Base-by-base conservation (phyloP, 129 eudicot species). In the Lactuca saligna region DNA sequence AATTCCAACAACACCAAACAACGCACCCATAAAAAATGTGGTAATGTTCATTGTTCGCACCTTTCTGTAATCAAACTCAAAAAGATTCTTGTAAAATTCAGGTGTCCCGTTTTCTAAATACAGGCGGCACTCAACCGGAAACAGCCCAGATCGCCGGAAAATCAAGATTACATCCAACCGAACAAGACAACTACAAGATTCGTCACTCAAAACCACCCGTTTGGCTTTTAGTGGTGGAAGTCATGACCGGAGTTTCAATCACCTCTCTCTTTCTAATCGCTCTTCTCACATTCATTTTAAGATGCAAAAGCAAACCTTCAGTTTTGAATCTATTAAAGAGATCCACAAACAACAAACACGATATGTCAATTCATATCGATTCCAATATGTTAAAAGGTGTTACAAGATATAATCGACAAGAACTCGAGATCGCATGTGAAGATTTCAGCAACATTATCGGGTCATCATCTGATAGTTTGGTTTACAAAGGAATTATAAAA, bases 361-460 rank as follows among this genome's bases (percentile, higher is more conserved):
- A 81, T 75, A 72, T 44, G 66, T 61, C 90, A 8, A 75, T 87
- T 66, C 80, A 70, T 78, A 42, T 80, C 57, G 99, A 94, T 83
- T 77, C 97, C 38, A 93, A 82, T 68, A 71, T 81, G 76, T 61
- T 94, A 71, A 87, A 85, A 64, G 93, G 85, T 70, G 95, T 94
- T 15, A 66, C 38, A 3, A 81, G 69, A 71, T 94, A 79, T 58
- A 87, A 67, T 79, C 82, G 96, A 51, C 87, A 87, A 76, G 99
- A 89, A 64, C 99, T 94, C 15, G 99, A 94, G 78, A 82, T 89
- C 44, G 97, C 99, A 0, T 94, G 99, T 72, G 99, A 94, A 85
- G 99, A 94, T 80, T 94, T 94, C 75, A 89, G 99, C 86, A 94
- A 94, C 81, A 87, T 94, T 25, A 94, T 94, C 49, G 99, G 99